Percentiles rank a stretch among this genome's conserved stretches.
phyloP scores from a whole-genome alignment of 495 filamentous ascomycete species.

The Penicillium steckii region DNA sequence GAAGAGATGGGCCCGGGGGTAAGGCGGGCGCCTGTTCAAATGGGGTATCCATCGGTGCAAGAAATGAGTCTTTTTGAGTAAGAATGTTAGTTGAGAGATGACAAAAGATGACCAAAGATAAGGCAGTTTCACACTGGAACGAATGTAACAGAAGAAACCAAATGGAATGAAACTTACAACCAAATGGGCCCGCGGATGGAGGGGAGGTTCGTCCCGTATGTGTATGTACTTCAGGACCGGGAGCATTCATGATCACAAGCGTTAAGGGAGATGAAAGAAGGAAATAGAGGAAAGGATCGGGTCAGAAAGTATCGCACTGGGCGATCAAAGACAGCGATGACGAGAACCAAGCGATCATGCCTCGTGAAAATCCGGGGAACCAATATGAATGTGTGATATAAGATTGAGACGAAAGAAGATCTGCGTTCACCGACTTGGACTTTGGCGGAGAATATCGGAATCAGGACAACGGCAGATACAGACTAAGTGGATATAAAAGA shows the following conservation, averaged over 20 bases:
- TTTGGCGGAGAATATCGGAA: not conserved
- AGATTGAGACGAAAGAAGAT: conserved; percentile 1
- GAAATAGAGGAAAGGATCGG: conserved; percentile 1
- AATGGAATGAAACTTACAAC: conserved; percentile 49
- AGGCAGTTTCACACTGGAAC: not conserved
- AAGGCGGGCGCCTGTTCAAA: conserved; percentile 56
- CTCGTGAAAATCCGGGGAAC: conserved; percentile 17
- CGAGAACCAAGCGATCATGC: conserved; percentile 32
- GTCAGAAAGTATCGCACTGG: conserved; percentile 24
- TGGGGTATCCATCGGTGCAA: conserved; percentile 50
- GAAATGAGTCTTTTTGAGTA: conserved; percentile 38
- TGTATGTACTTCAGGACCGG: conserved; percentile 26
- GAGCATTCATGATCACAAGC: conserved; percentile 34
- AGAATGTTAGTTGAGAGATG: not conserved
- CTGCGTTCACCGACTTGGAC: not conserved
- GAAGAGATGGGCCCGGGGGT: conserved; percentile 57
- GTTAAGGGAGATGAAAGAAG: not conserved
- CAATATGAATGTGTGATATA: not conserved
- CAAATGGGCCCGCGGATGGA: conserved; percentile 51
- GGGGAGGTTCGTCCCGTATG: conserved; percentile 31
- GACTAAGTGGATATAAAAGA: not conserved
- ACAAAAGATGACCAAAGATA: not conserved
- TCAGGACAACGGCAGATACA: too few species aligned
- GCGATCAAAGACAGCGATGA: conserved; percentile 23
- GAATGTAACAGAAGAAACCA: not conserved